Conservation (phyloP, 139 green algal genomes). For the Haematococcus lacustris region DNA sequence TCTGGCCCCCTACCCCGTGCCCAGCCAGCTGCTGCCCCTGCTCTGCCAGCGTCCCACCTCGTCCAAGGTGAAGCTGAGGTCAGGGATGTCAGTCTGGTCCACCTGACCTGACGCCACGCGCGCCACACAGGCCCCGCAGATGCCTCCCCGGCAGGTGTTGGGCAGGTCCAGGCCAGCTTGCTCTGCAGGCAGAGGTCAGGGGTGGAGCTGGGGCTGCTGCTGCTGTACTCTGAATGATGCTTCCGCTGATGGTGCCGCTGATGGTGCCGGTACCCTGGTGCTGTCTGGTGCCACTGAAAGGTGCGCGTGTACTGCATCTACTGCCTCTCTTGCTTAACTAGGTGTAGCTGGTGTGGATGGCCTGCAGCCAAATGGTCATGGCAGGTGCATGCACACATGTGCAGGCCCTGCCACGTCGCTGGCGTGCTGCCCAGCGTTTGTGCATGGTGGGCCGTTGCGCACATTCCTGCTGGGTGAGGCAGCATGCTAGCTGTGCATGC, state of each 20-base stretch:
- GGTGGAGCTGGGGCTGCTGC: neutral
- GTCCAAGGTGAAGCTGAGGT: slow-evolving; percentile 78
- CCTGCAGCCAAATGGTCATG: neutral
- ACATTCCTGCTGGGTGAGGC: neutral
- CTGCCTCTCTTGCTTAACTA: too few relatives aligned
- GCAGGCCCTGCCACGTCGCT: neutral
- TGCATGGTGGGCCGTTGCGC: neutral
- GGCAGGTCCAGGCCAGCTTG: slow-evolving; percentile 81
- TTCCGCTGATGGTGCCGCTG: too few relatives aligned
- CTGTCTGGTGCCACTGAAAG: too few relatives aligned
- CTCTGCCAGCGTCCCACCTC: slow-evolving; percentile 15
- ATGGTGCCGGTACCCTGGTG: too few relatives aligned
- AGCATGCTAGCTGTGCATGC: neutral
- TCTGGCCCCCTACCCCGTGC: neutral
- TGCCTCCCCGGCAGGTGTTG: slow-evolving; percentile 76
- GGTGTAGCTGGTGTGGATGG: neutral
- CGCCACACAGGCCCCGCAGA: slow-evolving; percentile 79
- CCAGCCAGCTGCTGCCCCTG: too few relatives aligned
- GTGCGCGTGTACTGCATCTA: neutral
- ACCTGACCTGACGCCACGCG: slow-evolving; percentile 57
- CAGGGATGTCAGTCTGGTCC: slow-evolving; percentile 78
- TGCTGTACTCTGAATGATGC: too few relatives aligned
- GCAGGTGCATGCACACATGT: neutral
- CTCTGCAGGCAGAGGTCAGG: slow-evolving; percentile 28
- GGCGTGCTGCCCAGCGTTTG: neutral